Base-by-base conservation (phyloP, 768 basidiomycete species). In the Panellus pusillus region DNA sequence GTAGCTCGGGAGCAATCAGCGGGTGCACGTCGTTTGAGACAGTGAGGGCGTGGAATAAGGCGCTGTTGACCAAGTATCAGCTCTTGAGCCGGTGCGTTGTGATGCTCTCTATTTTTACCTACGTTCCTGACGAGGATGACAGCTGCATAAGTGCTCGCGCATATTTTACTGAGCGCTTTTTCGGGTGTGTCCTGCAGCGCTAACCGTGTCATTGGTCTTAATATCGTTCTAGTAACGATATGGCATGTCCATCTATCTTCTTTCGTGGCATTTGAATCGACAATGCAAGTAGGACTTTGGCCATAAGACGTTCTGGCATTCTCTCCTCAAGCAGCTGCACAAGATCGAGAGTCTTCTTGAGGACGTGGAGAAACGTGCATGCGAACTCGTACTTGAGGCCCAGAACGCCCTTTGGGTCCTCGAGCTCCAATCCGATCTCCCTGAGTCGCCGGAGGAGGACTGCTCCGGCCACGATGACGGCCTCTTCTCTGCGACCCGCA, bases 341-440 rank as follows among this genome's bases (percentile, higher is more conserved):
- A 68, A 69, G 50, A 58, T 69, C 29, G 71, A 74, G 36, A 40
- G 40, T 32, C 60, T 71, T 24, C 60, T 74, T 38, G 43, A 57
- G 6, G 57, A 63, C 17, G 65, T 74, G 6, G 73, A 74, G 55
- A 61, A 51, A 39, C 65, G 69, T 4, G 71, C 69, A 12, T 73
- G 71, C 39, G 65, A 68, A 45, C 64, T 73, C 35, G 65, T 72
- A n/a, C 66, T 73, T 35, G 57, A 56, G 18, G 50, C 58, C 7
- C 69, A 72, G 50, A 68, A 72, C 36, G 73, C 73, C 3, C 48
- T 70, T 7, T 74, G 73, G 70, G 73, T 74, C 18, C 62, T 73
- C 15, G 66, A 68, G 3, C 58, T 70, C 8, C 58, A 54, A 24
- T 55, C 63, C 1, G 55, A 54, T 8, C 57, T 51, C n/a, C 8